Conservation (phyloP, 2,329 filamentous ascomycete genomes). For the Colletotrichum chrysophilum region DNA sequence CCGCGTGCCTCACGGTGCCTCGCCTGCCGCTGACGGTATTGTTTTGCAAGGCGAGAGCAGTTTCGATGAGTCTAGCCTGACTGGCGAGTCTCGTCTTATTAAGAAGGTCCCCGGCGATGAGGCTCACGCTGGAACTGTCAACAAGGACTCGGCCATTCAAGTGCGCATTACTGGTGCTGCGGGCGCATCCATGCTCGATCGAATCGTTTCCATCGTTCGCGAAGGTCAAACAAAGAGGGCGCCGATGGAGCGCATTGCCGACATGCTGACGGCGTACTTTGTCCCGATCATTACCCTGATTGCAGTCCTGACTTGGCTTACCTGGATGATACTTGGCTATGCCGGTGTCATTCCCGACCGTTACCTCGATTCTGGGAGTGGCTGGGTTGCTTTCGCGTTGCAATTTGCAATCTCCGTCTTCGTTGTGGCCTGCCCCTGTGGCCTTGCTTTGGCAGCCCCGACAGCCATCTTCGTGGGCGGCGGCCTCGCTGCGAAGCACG, state of each 20-base stretch:
- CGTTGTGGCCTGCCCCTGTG: slow-evolving; percentile 86
- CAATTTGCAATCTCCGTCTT: slow-evolving; percentile 88
- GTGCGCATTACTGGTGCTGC: slow-evolving; percentile 68
- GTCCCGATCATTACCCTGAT: slow-evolving; percentile 75
- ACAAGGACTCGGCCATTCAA: slow-evolving; percentile 68
- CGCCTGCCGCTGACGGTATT: slow-evolving; percentile 82
- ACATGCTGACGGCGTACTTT: slow-evolving; percentile 76
- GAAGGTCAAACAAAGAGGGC: slow-evolving; percentile 80
- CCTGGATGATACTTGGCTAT: slow-evolving; percentile 72
- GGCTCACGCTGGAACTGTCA: slow-evolving; percentile 77
- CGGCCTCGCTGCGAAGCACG: slow-evolving; percentile 78
- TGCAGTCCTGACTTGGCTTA: slow-evolving; percentile 73
- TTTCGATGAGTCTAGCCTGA: slow-evolving; percentile 92
- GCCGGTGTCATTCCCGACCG: slow-evolving; percentile 59
- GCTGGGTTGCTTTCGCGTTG: slow-evolving; percentile 75
- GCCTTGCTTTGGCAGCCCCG: slow-evolving; percentile 82
- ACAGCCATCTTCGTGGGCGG: slow-evolving; percentile 86
- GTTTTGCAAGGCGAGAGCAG: slow-evolving; percentile 66
- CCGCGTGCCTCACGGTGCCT: slow-evolving; percentile 77
- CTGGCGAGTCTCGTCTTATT: slow-evolving; percentile 75
- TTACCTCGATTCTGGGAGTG: slow-evolving; percentile 64
- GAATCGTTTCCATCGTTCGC: slow-evolving; percentile 77
- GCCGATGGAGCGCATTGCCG: slow-evolving; percentile 77
- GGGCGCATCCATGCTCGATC: slow-evolving; percentile 78
- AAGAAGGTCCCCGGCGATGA: slow-evolving; percentile 67